Base-by-base conservation (phyloP, 2,329 filamentous ascomycete species). In the Xylaria arbuscula region DNA sequence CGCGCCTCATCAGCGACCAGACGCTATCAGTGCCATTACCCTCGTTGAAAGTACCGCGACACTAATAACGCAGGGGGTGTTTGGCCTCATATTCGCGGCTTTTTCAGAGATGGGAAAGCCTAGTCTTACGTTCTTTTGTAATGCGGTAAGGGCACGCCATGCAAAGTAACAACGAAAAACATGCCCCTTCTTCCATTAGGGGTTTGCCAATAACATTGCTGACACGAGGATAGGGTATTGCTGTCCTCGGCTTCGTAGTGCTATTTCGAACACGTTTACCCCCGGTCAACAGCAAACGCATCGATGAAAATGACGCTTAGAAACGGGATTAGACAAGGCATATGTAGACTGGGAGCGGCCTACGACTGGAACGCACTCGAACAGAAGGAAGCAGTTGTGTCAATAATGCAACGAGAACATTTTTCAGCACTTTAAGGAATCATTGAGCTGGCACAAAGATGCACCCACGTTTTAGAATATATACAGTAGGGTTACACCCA, bases 31-130 rank as follows among this genome's bases (percentile, higher is more conserved):
- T 47, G 90, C 89, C 0, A 89, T 93, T 13, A 92, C 89, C 0
- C 80, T 93, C 0, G 87, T 93, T 0, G 91, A 93, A 74, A 92
- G 91, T 70, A 84, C 92, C 38, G 90, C 90, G 0, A 82, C 86
- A 28, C 78, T 93, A 1, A 81, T 85, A 0, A 93, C 89, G 0
- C 88, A 87, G 66, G 88, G 88, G 0, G 72, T 92, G 0, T 93
- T 93, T 71, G 90, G 91, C 0, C 82, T 91, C 15, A 81, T 91
- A 0, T 93, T 92, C 76, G 86, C 89, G 0, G 86, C 83, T 0
- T 83, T 93, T 53, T 88, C 91, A 0, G 82, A 85, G 40, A 80
- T 86, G 0, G 90, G 89, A 0, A 84, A 85, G 72, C 83, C 87
- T 0, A 84, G 90, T 64, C 80, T 89, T 9, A 91, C 90, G 0